phyloP scores from a whole-genome alignment of 441 rosid species.

The Rhodomyrtus psidioides region DNA sequence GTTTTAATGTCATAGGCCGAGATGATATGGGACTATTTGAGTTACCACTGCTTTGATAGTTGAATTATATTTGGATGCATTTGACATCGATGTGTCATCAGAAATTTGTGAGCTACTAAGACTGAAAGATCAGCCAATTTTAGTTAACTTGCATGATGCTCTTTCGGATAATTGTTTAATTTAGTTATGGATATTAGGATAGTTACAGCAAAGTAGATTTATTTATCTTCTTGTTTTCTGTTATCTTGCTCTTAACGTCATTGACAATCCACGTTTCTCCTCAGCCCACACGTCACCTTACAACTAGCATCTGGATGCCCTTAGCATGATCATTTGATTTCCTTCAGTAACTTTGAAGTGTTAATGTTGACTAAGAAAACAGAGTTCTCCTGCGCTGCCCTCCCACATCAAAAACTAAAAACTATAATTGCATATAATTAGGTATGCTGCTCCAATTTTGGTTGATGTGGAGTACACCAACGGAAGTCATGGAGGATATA shows the following conservation, averaged over 20 bases:
- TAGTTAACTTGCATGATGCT: not conserved
- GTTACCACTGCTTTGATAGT: not conserved
- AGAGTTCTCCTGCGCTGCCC: not conserved
- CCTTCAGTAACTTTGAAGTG: not conserved
- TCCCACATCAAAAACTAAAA: not conserved
- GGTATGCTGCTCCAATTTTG: conserved; percentile 84
- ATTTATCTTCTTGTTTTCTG: not conserved
- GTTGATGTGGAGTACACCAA: conserved; percentile 67
- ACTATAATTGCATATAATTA: conserved; percentile 12
- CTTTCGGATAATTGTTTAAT: not conserved
- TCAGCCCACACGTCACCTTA: not conserved
- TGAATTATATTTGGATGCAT: not conserved
- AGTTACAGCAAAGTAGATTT: not conserved
- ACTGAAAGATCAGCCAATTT: not conserved
- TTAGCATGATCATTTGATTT: not conserved
- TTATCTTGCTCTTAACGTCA: not conserved
- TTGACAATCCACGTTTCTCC: not conserved
- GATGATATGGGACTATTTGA: not conserved
- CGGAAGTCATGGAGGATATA: conserved; percentile 44
- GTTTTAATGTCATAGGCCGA: not conserved
- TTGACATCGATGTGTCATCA: not conserved
- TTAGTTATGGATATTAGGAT: not conserved
- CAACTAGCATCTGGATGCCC: not conserved
- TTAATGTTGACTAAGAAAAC: not conserved
- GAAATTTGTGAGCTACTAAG: not conserved